A percentile compares a stretch with the other conserved stretches of the same genome.
Evolutionary conservation across 768 basidiomycete species (phyloP).

Genomic region (Pisolithus tinctorius): DNA sequence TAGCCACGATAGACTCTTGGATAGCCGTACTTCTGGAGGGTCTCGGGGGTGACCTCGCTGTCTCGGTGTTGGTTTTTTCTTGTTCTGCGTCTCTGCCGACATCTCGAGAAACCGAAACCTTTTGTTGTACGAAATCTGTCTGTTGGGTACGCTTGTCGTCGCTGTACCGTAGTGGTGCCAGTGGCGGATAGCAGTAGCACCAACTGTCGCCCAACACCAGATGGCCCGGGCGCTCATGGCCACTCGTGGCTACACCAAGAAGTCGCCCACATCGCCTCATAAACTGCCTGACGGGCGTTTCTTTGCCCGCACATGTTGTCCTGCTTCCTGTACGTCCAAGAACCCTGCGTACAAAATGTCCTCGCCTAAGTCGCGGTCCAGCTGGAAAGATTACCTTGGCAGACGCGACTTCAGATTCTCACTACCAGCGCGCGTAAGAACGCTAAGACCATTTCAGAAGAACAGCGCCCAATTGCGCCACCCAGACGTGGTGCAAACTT

Average conservation of each 20-base stretch:
- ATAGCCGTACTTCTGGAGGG: constrained; percentile 59
- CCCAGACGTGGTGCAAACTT: constrained; percentile 32
- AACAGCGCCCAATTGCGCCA: constrained; percentile 14
- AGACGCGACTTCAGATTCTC: constrained; percentile 35
- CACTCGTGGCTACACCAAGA: no score
- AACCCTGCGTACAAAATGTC: constrained; percentile 4
- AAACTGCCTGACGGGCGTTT: not conserved
- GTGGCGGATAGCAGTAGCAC: not conserved
- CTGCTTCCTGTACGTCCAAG: not conserved
- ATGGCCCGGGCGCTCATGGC: no score
- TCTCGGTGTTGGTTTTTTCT: constrained; percentile 27
- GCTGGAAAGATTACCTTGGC: constrained; percentile 46
- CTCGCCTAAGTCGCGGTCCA: constrained; percentile 23
- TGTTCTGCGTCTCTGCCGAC: constrained; percentile 4
- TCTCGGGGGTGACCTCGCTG: constrained; percentile 58
- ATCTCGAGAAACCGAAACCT: constrained; percentile 2
- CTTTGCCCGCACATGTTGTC: not conserved
- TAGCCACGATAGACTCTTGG: constrained; percentile 86
- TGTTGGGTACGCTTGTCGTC: not conserved
- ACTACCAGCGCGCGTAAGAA: constrained; percentile 10
- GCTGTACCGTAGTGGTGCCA: not conserved
- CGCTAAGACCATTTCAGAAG: constrained; percentile 13
- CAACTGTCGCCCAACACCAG: no score
- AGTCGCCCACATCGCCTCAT: no score
- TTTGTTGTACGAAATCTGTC: not conserved